Percentiles rank a stretch among this genome's conserved stretches.
Evolutionary conservation across 176 grass and related monocot species (phyloP).

Genomic region (Cenchrus fungigraminus): DNA sequence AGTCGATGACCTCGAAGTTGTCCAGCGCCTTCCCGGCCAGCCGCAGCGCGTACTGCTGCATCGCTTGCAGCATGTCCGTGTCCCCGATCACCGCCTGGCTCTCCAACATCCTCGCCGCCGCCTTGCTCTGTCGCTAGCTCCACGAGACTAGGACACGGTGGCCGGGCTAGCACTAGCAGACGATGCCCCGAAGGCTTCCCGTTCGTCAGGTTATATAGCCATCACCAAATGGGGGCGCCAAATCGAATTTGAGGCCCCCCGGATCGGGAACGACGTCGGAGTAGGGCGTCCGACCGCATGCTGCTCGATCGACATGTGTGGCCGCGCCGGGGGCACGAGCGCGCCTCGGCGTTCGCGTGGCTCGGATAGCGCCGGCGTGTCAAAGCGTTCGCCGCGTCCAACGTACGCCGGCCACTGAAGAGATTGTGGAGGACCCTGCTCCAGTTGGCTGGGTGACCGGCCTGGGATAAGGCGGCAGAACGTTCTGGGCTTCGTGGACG

Average conservation of each 20-base stretch:
- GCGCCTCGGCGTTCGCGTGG: slow-evolving; percentile 27
- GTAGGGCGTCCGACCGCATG: no score
- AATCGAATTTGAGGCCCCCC: not conserved
- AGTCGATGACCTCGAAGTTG: slow-evolving; percentile 51
- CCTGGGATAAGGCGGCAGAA: not conserved
- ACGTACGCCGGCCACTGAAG: no score
- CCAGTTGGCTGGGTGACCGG: not conserved
- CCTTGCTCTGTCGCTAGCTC: not conserved
- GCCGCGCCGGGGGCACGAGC: not conserved
- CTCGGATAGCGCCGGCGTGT: not conserved
- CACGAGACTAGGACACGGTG: not conserved
- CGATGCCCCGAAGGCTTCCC: not conserved
- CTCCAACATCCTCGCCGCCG: slow-evolving; percentile 52
- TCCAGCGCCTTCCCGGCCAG: slow-evolving; percentile 62
- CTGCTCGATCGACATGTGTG: not conserved
- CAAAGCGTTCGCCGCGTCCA: not conserved
- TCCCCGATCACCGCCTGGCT: slow-evolving; percentile 68
- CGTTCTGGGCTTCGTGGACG: not conserved
- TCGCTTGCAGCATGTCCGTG: slow-evolving; percentile 52
- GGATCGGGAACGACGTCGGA: not conserved
- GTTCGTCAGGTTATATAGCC: slow-evolving; percentile 1
- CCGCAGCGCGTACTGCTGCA: slow-evolving; percentile 57
- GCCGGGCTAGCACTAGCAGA: not conserved
- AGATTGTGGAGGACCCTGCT: not conserved
- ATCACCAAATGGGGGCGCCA: not conserved